A percentile compares a stretch with the other conserved stretches of the same genome.
phyloP scores from a whole-genome alignment of 106 monocot genomes.

The Phalaenopsis aphrodite region DNA sequence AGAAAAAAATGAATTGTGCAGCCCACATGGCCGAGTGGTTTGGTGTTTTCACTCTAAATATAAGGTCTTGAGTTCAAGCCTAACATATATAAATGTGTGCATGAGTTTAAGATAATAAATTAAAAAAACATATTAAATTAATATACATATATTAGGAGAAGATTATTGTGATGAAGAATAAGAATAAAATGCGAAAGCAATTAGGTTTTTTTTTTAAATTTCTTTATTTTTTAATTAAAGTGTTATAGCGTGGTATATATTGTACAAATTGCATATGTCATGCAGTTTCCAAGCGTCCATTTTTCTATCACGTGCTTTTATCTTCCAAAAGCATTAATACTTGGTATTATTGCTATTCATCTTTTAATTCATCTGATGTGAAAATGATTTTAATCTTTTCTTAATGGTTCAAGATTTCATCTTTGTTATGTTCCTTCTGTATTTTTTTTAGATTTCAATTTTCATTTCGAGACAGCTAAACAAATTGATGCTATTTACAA shows the following conservation, averaged over 20 bases:
- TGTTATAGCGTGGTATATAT: background rate
- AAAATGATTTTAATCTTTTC: background rate
- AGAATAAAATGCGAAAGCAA: background rate
- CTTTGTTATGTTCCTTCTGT: background rate
- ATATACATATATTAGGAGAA: no score
- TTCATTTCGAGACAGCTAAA: background rate
- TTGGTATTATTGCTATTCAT: background rate
- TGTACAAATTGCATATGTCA: background rate
- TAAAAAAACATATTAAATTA: no score
- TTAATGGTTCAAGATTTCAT: background rate
- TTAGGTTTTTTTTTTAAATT: background rate
- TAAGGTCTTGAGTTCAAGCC: no score
- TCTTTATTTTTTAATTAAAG: no score
- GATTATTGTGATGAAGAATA: background rate
- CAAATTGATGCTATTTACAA: background rate
- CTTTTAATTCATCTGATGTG: background rate
- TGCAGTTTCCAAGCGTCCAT: background rate
- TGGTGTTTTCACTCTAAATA: no score
- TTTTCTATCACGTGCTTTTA: background rate
- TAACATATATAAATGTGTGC: no score
- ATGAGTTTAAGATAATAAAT: no score
- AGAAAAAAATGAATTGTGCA: no score
- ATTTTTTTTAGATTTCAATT: background rate
- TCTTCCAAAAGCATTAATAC: background rate
- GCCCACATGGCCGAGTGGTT: no score